Conservation (phyloP, 495 filamentous ascomycete species). For the Penicillium ochrochloron region DNA sequence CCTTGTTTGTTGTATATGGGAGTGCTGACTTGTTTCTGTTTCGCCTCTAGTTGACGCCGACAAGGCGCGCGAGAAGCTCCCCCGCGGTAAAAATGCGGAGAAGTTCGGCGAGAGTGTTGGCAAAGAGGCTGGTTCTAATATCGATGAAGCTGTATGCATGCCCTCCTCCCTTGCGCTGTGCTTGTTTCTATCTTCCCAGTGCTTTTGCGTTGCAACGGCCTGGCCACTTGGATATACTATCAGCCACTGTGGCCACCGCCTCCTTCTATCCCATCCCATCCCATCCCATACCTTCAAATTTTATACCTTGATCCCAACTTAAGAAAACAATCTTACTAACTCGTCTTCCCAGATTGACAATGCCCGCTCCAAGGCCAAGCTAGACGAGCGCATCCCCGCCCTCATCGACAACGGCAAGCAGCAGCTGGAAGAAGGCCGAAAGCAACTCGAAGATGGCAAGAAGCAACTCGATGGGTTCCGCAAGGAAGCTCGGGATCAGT, state of each 20-base stretch:
- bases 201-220: background rate
- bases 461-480: constrained; percentile 71
- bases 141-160: constrained; percentile 60
- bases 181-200: background rate
- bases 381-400: constrained; percentile 64
- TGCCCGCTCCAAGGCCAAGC: constrained; percentile 60
- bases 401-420: constrained; percentile 34
- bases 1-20: background rate
- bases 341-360: constrained; percentile 57
- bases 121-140: constrained; percentile 54
- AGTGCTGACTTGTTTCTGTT: background rate
- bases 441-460: constrained; percentile 51
- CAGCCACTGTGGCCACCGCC: background rate
- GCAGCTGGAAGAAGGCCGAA: background rate
- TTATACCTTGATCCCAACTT: background rate
- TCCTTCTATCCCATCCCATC: background rate
- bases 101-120: constrained; percentile 55
- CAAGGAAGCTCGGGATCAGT: constrained; percentile 46
- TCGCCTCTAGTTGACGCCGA: constrained; percentile 59
- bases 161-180: background rate
- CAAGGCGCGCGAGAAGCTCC: constrained; percentile 66
- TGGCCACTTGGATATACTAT: background rate
- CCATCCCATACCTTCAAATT: background rate
- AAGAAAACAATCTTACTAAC: background rate
- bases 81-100: constrained; percentile 53